Base-by-base conservation (phyloP, 2,329 filamentous ascomycete genomes). In the Dactylellina haptotyla region DNA sequence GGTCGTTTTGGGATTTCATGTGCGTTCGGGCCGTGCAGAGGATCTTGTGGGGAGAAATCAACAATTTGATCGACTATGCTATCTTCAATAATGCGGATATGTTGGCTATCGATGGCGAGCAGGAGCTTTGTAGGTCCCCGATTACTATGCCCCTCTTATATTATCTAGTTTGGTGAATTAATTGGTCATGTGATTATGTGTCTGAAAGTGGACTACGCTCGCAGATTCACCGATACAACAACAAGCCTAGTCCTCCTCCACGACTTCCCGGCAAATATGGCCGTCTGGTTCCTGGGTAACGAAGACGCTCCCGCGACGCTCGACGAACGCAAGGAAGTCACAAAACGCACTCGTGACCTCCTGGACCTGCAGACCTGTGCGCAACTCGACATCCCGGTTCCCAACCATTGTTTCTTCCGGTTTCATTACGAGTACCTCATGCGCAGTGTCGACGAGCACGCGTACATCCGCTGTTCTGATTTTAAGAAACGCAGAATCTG, bases 1-100 rank as follows among this genome's bases (percentile, higher is more conserved):
- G 16, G 18, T 23, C 26, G 34, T 67, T 67, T 41, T 67, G 63
- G 63, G 63, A 41, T 1, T 58, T 39, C 8, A 67, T 67, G 53
- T 25, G 46, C 4, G 16, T 67, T 18, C 10, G 53, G 9, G 43
- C 63, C 1, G 51, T 67, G 1, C 63, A 67, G 14, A 43, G 28
- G 20, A 58, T 67, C 1, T n/a, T 57, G 32, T 57, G 53, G 53
- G 18, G 18, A 16, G 32, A 28, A n/a, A 57, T 57, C 8, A 26
- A 26, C 18, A 1, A 16, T 4, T 2, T 28, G 10, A 12, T 57
- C 2, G 34, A 57, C 2, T 32, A 28, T n/a, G 34, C 20, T 2
- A 41, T 57, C 12, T 57, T 28, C 43, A 20, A 57, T 1, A 43
- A 8, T 3, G 20, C 30, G 10, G 32, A 57, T 1, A n/a, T 2